These are phyloP conservation scores for Kluyveromyces wickerhamii DNA, from an alignment of 805 yeast species.

Conservation along the genomic window DNA sequence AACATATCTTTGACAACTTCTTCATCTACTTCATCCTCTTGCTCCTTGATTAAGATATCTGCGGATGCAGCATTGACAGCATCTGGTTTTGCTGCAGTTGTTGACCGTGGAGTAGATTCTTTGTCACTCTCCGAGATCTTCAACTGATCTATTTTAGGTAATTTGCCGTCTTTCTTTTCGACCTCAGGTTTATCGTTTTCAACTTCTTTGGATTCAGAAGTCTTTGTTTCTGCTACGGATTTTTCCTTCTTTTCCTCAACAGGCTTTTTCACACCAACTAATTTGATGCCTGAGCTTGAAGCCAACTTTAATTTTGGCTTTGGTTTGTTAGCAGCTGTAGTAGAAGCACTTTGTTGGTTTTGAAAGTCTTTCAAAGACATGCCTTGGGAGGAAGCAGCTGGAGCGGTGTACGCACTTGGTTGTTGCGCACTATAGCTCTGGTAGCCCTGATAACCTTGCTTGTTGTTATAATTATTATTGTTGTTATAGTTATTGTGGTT, in stretches of 20 bases:
- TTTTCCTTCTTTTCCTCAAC: constrained; percentile 27
- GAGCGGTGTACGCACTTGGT: constrained; percentile 12
- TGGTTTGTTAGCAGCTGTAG: constrained; percentile 39
- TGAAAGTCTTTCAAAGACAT: constrained; percentile 81
- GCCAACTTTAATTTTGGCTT: constrained; percentile 64
- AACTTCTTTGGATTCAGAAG: constrained; percentile 10
- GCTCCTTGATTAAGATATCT: constrained; percentile 55
- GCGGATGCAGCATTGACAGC: constrained; percentile 29
- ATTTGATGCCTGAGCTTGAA: constrained; percentile 55
- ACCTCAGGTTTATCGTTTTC: constrained; percentile 12
- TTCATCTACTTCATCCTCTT: constrained; percentile 77
- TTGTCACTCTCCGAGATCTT: constrained; percentile 26
- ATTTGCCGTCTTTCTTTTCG: constrained; percentile 11
- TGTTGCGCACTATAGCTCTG: constrained; percentile 19
- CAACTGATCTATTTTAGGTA: constrained; percentile 27
- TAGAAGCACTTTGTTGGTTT: constrained; percentile 46
- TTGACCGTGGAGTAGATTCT: constrained; percentile 21
- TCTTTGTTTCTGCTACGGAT: constrained; percentile 21
- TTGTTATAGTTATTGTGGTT: constrained; percentile 20
- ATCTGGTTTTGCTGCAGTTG: constrained; percentile 13
- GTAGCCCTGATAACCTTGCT: constrained; percentile 20
- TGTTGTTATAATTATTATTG: constrained; percentile 18
- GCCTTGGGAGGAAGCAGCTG: constrained; percentile 34
- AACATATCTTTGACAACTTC: constrained; percentile 86
- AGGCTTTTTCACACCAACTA: constrained; percentile 41